A percentile compares a stretch with the other conserved stretches of the same genome.
These are phyloP conservation scores for Hymenoscyphus repandus DNA, from an alignment of 2,329 filamentous ascomycete genomes.

Conservation along the genomic window DNA sequence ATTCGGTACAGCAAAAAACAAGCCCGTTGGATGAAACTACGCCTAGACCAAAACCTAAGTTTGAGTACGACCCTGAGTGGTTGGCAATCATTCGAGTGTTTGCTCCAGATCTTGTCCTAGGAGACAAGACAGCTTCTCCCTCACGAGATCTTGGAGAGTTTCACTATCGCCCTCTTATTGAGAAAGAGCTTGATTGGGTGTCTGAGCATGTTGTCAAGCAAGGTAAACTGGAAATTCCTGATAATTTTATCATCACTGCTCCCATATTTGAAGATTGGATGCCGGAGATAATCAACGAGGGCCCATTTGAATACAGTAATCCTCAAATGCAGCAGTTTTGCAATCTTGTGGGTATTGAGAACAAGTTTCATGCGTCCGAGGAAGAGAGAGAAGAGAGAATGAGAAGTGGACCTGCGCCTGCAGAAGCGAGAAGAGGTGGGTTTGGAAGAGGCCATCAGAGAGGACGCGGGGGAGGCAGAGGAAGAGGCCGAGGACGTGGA, in stretches of 20 bases:
- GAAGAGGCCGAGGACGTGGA: constrained; percentile 33
- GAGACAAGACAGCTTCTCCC: constrained; percentile 48
- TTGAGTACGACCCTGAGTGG: constrained; percentile 84
- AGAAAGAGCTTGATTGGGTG: constrained; percentile 71
- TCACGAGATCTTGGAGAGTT: constrained; percentile 62
- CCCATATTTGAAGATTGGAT: constrained; percentile 58
- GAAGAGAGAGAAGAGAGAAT: constrained; percentile 61
- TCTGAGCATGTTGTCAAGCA: constrained; percentile 64
- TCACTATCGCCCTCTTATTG: constrained; percentile 62
- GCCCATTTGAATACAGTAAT: constrained; percentile 78
- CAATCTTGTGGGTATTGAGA: constrained; percentile 67
- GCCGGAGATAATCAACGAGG: constrained; percentile 53
- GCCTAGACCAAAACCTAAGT: constrained; percentile 19
- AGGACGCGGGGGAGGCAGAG: constrained; percentile 29
- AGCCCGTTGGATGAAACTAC: constrained; percentile 8
- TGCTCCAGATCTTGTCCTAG: constrained; percentile 57
- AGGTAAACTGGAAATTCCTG: constrained; percentile 62
- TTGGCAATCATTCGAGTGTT: constrained; percentile 87
- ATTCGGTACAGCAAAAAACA: constrained; percentile 27
- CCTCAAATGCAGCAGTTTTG: constrained; percentile 83
- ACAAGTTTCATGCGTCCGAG: constrained; percentile 67
- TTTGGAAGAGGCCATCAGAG: constrained; percentile 28
- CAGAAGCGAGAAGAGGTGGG: constrained; percentile 28
- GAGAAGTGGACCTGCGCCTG: constrained; percentile 49
- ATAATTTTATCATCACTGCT: constrained; percentile 74